Base-by-base conservation (phyloP, 140 eudicot genomes). In the Ambrosia hybrid region DNA sequence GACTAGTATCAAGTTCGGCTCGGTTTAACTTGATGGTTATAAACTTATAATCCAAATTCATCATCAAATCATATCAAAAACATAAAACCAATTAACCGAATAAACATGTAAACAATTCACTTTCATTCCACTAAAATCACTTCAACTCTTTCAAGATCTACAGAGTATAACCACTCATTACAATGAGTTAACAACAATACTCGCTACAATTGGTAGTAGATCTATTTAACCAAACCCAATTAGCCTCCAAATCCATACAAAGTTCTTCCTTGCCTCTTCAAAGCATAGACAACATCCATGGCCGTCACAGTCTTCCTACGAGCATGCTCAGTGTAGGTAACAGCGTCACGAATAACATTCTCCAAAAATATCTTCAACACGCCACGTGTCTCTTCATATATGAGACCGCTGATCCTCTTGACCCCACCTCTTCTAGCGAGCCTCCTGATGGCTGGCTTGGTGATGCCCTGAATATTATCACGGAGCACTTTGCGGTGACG, bases 261-360 rank as follows among this genome's bases (percentile, higher is more conserved):
- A 36, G 84, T 80, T n/a, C 84, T 69, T 1, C 80, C 84, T 2
- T 80, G 84, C 67, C 84, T 74, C 84, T 80, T 80, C 63, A 80
- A 67, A 37, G 84, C 81, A 65, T 80, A 80, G 0, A 80, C 84
- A 13, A 80, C 84, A 37, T 75, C 84, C 84, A 75, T 80, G 4
- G 84, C 84, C 0, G 84, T 80, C 2, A 80, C 84, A 0, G 84
- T 80, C 58, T 80, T 80, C 78, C 81, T 43, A 0, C 84, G 71
- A 5, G 84, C 84, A 3, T 80, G 84, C 65, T 80, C 84, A 0
- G 84, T 80, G 73, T 80, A 80, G 0, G 81, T 80, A 37, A 77
- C 82, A 0, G 82, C 82, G 17, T 78, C 82, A 9, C 82, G 59
- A 11, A 78, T 78, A 0, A 78, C 82, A 65, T 78, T 78, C 78